Base-by-base conservation (phyloP, 1,139 yeast species). In the Yarrowia galli region DNA sequence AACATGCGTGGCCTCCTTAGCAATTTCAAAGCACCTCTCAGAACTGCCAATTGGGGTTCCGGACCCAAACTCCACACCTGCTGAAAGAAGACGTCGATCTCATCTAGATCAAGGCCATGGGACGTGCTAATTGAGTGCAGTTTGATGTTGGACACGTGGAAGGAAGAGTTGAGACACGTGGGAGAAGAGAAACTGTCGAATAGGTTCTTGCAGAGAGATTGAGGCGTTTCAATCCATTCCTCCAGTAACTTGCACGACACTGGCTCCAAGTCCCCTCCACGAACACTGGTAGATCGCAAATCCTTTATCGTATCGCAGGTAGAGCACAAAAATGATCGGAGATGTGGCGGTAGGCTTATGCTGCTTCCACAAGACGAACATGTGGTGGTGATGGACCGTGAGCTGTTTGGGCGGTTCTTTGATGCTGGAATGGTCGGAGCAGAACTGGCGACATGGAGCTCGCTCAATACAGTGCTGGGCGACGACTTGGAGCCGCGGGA, bases 131-230 rank as follows among this genome's bases (percentile, higher is more conserved):
- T 43, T 15, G 64, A 58, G 32, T 58, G 64, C 42, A 58, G 13
- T n/a, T 58, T 58, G 64, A 58, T 16, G 42, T 58, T 58, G 22
- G 38, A 7, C 32, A 58, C 25, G 28, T 42, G 64, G 20, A 58
- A 58, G 2, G 64, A 58, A 1, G 51, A 20, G 36, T 58, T 58
- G 15, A 58, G 64, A 16, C 64, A 58, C 16, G 40, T 43, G 7
- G 64, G 64, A 2, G 64, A 58, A n/a, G 64, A 58, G 16, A 58
- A 58, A 22, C 51, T 42, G 20, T 58, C 64, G 18, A 42, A 58
- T 15, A 58, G 51, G 32, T 58, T 58, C 64, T 58, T 58, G 32
- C 64, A 58, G 16, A 58, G 51, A 9, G 23, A n/a, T 13, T 32
- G 42, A 9, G 49, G 49, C 16, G 32, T 20, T 8, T 42, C 64